Evolutionary conservation across 345 rosid genomes (phyloP), one percentile per base, ranked within the genome.

Genomic region (Sisymbrium altissimum): DNA sequence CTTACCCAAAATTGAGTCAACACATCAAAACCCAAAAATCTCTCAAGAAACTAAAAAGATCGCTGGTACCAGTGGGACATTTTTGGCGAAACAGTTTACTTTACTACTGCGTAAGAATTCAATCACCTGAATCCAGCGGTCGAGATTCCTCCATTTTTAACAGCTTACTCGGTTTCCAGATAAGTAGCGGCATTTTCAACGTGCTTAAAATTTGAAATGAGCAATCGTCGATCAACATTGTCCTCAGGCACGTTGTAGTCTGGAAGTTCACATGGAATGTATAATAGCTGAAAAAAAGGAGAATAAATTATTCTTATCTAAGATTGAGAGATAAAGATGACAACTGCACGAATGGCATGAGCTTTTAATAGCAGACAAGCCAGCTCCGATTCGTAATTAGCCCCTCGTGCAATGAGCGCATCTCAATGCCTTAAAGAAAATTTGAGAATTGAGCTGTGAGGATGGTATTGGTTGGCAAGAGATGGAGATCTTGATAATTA

Each of bases 281-380:
- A 38, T 14, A 29, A 33, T 30, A 13, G 36, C 59, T 54, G 36
- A 15, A 14, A 29, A 29, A 14, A 14, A 41, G 17, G 33, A 8
- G 2, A 54, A 9, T 44, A 44, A n/a, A 44, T 18, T 44, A 44
- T 53, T 13, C 18, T 54, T n/a, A 7, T 9, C 13, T 54, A 54
- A 29, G 17, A 5, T 54, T 25, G 57, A 25, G 33, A 25, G 52
- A 71, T 48, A 48, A 48, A 6, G 54, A 49, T 19, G 54, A 21
- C n/a, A 50, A 4, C 75, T 61, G 68, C 75, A 71, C 75, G 75
- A 71, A 52, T 39, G 75, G 75, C 68, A 23, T 60, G 29, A 40
- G 33, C n/a, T 49, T 48, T 39, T 9, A 63, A 17, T 4, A 64
- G 35, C 70, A 53, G 70, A 40, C 70, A 72, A 72, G 69, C 43